These are phyloP conservation scores for Tetragonia tetragonoides DNA, from an alignment of 148 eudicot genomes.

Conservation along the genomic window DNA sequence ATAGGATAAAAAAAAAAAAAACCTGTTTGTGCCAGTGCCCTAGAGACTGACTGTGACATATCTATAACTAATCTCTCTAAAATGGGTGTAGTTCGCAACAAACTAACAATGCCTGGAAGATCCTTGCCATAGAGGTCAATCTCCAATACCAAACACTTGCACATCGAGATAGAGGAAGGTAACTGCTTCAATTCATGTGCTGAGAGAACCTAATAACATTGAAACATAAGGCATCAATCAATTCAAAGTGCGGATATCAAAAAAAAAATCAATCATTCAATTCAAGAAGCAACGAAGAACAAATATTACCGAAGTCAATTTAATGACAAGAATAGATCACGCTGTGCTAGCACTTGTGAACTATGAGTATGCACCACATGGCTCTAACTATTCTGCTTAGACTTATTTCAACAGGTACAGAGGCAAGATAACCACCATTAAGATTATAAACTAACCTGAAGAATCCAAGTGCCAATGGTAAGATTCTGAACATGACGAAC, in stretches of 20 bases:
- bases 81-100: conserved; percentile 9
- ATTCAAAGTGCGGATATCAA: too few species aligned
- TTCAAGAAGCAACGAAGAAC: too few species aligned
- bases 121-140: background rate
- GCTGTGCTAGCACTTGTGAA: background rate
- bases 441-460: conserved; percentile 12
- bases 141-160: conserved; percentile 7
- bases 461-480: conserved; percentile 12
- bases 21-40: background rate
- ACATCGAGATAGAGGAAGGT: background rate
- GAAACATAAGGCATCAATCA: background rate
- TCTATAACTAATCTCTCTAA: conserved; percentile 13
- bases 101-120: conserved; percentile 16
- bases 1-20: background rate
- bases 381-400: background rate
- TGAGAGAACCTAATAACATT: conserved; percentile 9
- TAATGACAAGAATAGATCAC: too few species aligned
- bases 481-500: conserved; percentile 17
- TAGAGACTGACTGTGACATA: background rate
- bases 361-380: background rate
- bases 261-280: too few species aligned
- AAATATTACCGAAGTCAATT: too few species aligned
- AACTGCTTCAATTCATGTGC: background rate
- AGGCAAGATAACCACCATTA: background rate
- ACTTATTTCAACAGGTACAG: background rate